Evolutionary conservation across 2,329 filamentous ascomycete species (phyloP), one percentile per base, ranked within the genome.

Genomic region (Epichloe baconii): DNA sequence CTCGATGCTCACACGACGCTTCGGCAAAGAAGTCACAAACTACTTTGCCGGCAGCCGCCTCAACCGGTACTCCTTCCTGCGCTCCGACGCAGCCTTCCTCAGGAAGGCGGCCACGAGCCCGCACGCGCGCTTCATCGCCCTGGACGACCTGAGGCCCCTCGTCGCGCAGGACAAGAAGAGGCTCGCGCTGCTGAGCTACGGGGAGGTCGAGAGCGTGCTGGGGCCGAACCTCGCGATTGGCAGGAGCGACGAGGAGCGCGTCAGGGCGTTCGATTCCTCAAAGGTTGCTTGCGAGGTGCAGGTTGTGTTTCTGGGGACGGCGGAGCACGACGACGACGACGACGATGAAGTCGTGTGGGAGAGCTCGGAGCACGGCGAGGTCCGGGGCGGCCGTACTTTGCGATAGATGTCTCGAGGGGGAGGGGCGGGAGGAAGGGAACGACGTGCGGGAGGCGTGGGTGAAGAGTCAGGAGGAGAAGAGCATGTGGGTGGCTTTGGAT

Each of bases 371-470:
- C 85, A 83, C 61, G 82, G 80, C 53, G 80, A 80, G 46, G 94
- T 95, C 64, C 78, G 74, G 36, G 91, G 3, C 76, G 77, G 47
- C 90, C 93, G 1, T 94, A 83, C 69, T 98, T 97, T 64, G 91
- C 90, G 1, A 67, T 98, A 12, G 93, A 97, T 64, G 78, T 95
- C 19, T 94, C 90, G 3, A 85, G 88, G 0, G 80, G 77, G 55
- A 83, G 72, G 5, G 70, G 82, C 31, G 5, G 5, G 21, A 1
- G 55, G 83, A 72, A 3, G 70, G 82, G 37, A 79, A 78, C 52
- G 79, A 83, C 3, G 77, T 77, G 43, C 82, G 82, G 1, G 77
- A 79, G 52, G 70, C 71, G 31, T 70, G 72, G 42, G 50, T 68
- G 44, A 61, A 65, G 51, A 53, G 56, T 10, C 63, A 67, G 44